Percentiles rank a stretch among this genome's conserved stretches.
These are phyloP conservation scores for Balakata baccata DNA, from an alignment of 345 rosid species.

Conservation along the genomic window DNA sequence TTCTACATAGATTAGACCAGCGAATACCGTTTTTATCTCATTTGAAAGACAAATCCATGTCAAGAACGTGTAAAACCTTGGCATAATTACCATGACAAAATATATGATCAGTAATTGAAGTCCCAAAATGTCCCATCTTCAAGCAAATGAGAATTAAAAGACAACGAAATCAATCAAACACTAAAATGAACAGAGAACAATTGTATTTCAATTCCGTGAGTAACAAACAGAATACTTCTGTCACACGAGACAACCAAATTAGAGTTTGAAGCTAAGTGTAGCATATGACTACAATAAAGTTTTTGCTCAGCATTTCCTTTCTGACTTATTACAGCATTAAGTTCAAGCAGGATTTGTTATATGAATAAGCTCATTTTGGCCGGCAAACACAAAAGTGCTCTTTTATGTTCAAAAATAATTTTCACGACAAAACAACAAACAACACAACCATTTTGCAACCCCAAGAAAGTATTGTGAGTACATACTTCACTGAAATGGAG, in stretches of 20 bases:
- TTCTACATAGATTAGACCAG: neutral
- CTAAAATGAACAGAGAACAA: neutral
- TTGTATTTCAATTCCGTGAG: neutral
- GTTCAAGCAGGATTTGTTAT: neutral
- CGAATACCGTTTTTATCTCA: neutral
- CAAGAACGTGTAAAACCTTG: neutral
- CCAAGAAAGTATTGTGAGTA: neutral
- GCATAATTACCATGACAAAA: neutral
- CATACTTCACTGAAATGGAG: neutral
- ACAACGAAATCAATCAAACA: neutral
- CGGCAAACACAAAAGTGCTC: neutral
- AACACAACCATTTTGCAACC: neutral
- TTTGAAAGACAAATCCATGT: neutral
- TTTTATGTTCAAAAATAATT: neutral
- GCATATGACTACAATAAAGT: neutral
- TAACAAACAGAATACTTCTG: neutral
- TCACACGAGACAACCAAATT: neutral
- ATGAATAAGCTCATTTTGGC: neutral
- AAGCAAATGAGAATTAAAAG: slow-evolving; percentile 4
- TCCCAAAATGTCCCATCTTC: neutral
- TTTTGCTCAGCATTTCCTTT: neutral
- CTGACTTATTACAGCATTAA: neutral
- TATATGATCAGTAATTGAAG: neutral
- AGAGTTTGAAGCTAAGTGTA: neutral
- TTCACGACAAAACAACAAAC: neutral